phyloP scores from a whole-genome alignment of 345 rosid species.

The Crucihimalaya himalaica region DNA sequence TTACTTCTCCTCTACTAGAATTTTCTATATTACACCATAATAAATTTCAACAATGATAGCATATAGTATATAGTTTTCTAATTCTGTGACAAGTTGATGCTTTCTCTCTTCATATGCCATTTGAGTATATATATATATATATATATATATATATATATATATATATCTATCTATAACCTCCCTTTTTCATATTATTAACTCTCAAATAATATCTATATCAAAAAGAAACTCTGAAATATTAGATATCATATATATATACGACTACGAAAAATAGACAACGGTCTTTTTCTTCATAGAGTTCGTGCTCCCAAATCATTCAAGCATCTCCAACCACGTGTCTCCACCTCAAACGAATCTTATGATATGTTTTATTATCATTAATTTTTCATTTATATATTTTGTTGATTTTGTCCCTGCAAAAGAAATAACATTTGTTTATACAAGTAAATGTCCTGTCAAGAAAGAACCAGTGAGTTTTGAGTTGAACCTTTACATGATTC shows the following conservation, averaged over 20 bases:
- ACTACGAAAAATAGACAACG: background rate
- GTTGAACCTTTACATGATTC: constrained; percentile 21
- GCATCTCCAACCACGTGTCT: constrained; percentile 42
- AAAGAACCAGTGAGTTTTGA: constrained; percentile 20
- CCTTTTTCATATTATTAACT: background rate
- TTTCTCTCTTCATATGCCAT: too few species aligned
- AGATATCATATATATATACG: too few species aligned
- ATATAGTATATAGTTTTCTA: background rate
- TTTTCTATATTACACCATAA: background rate
- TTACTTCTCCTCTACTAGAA: constrained; percentile 23
- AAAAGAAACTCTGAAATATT: background rate
- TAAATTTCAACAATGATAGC: background rate
- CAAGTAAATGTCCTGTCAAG: constrained; percentile 34
- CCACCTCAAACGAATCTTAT: constrained; percentile 41
- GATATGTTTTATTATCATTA: constrained; percentile 5
- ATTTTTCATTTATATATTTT: background rate
- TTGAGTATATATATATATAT: too few species aligned
- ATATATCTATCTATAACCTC: background rate
- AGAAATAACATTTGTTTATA: background rate
- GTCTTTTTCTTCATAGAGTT: constrained; percentile 31
- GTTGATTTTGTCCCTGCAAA: constrained; percentile 31
- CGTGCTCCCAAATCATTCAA: constrained; percentile 42
- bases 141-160: too few species aligned
- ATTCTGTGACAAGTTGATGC: constrained; percentile 15
- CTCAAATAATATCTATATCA: background rate